Base-by-base conservation (phyloP, 2,329 filamentous ascomycete genomes). In the Alternaria rosae region DNA sequence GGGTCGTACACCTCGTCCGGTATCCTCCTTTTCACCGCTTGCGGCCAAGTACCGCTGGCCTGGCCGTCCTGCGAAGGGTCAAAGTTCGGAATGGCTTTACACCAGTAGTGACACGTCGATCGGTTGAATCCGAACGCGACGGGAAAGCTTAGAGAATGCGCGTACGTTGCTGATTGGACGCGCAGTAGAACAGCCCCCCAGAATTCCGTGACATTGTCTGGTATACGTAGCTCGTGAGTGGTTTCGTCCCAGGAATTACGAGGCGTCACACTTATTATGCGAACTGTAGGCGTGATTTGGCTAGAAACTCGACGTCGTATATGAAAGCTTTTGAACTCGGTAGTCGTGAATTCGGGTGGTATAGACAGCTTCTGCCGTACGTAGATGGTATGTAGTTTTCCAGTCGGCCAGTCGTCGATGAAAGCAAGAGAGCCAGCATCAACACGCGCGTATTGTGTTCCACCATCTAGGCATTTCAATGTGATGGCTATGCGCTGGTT, bases 381-480 rank as follows among this genome's bases (percentile, higher is more conserved):
- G 28, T 72, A 74, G 3, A 74, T 67, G 5, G 67, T 70, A 12
- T 65, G 66, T 3, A 69, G 62, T n/a, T 69, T 60, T 1, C 70
- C 70, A 5, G 63, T 72, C 10, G 72, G 72, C 70, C 70, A 74
- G 42, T 73, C 3, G 81, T 73, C 1, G 87, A 78, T 0, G 84
- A 87, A n/a, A 84, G 78, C 2, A 85, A 73, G 65, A 86, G 88
- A 0, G 83, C 88, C 0, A 77, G 83, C 61, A 84, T 72, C 59
- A 20, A 72, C 69, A 10, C 72, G 66, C 1, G 72, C 66, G 30
- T 72, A 74, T 48, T 85, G 87, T 32, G 41, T 57, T 11, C 56
- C 41, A 20, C 60, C 66, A 23, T 74, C 72, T 3, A 74, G 53
- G 25, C 68, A 68, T 15, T 68, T 73, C 4, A 73, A 56, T 12